Percentiles rank a stretch among this genome's conserved stretches.
Evolutionary conservation across 78 protist genomes (phyloP).

Genomic region (Emiliania huxleyi): DNA sequence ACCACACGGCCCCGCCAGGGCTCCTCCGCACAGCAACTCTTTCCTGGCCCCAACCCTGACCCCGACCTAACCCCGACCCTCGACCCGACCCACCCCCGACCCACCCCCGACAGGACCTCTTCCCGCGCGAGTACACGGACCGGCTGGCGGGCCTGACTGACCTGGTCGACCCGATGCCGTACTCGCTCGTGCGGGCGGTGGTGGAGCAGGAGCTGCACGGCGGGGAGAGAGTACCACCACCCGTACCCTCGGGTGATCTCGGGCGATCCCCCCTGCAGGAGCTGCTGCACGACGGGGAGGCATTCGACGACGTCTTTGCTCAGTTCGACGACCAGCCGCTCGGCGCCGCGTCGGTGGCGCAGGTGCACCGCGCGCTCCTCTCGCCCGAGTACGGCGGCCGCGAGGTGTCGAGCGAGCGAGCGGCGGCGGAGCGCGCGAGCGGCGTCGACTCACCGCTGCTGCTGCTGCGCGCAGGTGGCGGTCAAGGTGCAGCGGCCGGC

Average conservation of each 20-base stretch:
- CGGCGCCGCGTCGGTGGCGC: conserved; percentile 65
- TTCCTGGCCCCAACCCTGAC: too few species aligned
- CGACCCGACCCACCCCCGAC: too few species aligned
- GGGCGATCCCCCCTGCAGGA: too few species aligned
- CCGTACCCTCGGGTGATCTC: too few species aligned
- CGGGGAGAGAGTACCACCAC: too few species aligned
- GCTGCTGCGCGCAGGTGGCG: conserved; percentile 28
- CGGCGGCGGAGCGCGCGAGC: too few species aligned
- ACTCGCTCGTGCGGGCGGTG: neutral
- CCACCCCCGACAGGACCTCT: conserved; percentile 42
- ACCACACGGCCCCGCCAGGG: too few species aligned
- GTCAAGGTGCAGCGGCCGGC: conserved; percentile 54
- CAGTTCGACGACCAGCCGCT: conserved; percentile 31
- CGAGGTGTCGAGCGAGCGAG: too few species aligned
- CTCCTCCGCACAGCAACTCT: too few species aligned
- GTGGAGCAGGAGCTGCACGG: neutral
- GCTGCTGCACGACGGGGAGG: conserved; percentile 9
- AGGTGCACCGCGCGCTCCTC: conserved; percentile 57
- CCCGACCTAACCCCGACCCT: too few species aligned
- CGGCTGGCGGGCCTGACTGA: conserved; percentile 12
- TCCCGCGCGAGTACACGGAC: conserved; percentile 46
- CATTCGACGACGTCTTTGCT: conserved; percentile 27
- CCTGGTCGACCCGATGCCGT: conserved; percentile 18
- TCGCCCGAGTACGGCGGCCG: neutral
- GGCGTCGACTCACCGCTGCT: neutral